Base-by-base conservation (phyloP, 305 asterid genomes). In the Fraxinus dipetala region DNA sequence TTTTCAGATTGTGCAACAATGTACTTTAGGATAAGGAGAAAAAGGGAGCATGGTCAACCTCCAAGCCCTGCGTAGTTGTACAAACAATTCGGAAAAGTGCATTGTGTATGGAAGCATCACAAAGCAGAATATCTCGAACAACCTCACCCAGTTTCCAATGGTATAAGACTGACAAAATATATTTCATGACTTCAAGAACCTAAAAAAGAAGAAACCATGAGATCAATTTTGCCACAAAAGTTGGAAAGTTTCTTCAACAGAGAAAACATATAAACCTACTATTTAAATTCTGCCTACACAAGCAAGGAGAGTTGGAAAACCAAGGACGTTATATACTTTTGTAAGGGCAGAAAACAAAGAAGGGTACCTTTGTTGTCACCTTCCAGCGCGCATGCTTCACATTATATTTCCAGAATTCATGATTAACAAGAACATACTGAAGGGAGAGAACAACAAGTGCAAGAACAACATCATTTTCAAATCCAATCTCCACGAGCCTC, bases 391-490 rank as follows among this genome's bases (percentile, higher is more conserved):
- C 88, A 88, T 89, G 91, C 90, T 91, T 96, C 88, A 87, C 90
- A 90, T 86, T 93, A 81, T 92, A 96, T 54, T 87, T 92, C 99
- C 99, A 96, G 88, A 85, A 90, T 78, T 91, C 98, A 84, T 96
- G 99, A 87, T 92, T 93, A 84, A 94, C 97, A 81, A 96, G 89
- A 87, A 96, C 95, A 89, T 92, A 94, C 82, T 92, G 98, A 87
- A 94, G 90, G 81, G 98, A 92, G 92, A 96, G 94, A 85, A 91
- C 90, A 78, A 90, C 85, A 76, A 96, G 97, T 51, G 92, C 97
- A 79, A 93, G 91, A 87, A 90, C 91, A 74, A 87, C 75, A 86
- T 92, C 98, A 80, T 85, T 91, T 87, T 94, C 97, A 77, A 88
- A 81, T 84, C 98, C 99, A 72, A 90, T 88, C 87, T 93, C 94